phyloP scores from a whole-genome alignment of 495 filamentous ascomycete species.

The Aspergillus cristatus region DNA sequence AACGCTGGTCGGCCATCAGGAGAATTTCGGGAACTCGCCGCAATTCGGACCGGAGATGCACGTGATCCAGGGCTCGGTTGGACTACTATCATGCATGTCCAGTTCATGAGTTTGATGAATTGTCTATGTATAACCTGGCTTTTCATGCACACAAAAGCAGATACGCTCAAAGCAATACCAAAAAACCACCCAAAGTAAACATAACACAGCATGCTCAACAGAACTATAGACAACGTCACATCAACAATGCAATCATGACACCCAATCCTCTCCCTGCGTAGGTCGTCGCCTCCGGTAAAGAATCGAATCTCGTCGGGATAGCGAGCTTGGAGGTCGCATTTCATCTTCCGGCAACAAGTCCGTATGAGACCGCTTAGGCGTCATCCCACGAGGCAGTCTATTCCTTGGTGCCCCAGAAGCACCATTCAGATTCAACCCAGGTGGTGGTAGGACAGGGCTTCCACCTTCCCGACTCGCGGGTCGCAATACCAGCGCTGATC shows the following conservation, averaged over 20 bases:
- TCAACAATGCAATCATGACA: conserved; percentile 7
- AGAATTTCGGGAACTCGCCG: conserved; percentile 23
- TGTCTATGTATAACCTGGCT: too few species aligned
- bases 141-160: too few species aligned
- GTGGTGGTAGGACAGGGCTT: conserved; percentile 19
- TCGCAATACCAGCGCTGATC: conserved; percentile 31
- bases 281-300: conserved; percentile 33
- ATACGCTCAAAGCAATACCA: too few species aligned
- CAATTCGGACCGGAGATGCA: conserved; percentile 17
- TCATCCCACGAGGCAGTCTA: conserved; percentile 35
- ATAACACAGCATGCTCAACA: too few species aligned
- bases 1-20: not conserved
- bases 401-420: conserved; percentile 29
- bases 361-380: conserved; percentile 31
- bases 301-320: conserved; percentile 28
- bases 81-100: too few species aligned
- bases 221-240: too few species aligned
- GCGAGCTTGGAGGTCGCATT: conserved; percentile 20
- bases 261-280: conserved; percentile 31
- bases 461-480: conserved; percentile 42
- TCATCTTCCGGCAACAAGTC: conserved; percentile 32
- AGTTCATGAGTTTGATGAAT: too few species aligned
- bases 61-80: conserved; percentile 7
- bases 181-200: too few species aligned
- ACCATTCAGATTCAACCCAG: conserved; percentile 27